These are phyloP conservation scores for Anthracocystis walkeri DNA, from an alignment of 1,284 basidiomycete genomes.

Conservation along the genomic window DNA sequence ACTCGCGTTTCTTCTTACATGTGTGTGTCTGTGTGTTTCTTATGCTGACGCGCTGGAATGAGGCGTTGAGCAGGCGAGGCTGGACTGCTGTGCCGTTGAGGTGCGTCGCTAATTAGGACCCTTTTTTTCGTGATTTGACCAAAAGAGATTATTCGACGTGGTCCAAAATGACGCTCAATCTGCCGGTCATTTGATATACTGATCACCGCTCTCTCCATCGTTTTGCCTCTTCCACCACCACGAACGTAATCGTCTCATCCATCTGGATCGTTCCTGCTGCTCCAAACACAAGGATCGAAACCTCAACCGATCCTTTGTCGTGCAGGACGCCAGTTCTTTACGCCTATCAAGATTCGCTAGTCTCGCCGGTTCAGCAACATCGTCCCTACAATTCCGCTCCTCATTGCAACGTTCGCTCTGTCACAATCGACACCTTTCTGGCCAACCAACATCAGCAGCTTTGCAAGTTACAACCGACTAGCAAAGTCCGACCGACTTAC, in stretches of 20 bases:
- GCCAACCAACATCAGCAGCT: not conserved
- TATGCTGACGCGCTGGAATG: constrained; percentile 2
- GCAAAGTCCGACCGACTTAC: not conserved
- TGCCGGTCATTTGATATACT: not conserved
- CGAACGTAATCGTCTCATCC: not conserved
- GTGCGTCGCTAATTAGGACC: not conserved
- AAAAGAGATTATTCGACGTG: not conserved
- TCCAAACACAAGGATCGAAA: constrained; percentile 19
- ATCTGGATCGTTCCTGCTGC: constrained; percentile 37
- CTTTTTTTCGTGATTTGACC: constrained; percentile 8
- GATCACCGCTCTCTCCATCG: not conserved
- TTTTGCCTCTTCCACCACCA: constrained; percentile 3
- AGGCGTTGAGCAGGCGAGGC: not conserved
- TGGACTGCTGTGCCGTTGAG: not conserved
- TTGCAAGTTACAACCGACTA: not conserved
- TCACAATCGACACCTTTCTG: not conserved
- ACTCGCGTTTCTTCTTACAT: not conserved
- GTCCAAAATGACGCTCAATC: too few relatives aligned
- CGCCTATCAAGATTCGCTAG: not conserved
- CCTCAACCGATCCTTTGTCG: constrained; percentile 6
- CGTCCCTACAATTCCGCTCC: not conserved
- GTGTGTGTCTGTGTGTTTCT: not conserved
- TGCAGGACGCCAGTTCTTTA: constrained; percentile 32
- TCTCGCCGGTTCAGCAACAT: not conserved
- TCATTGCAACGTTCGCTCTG: too few relatives aligned